Conservation (phyloP, 441 rosid species). For the Rhodomyrtus psidioides region DNA sequence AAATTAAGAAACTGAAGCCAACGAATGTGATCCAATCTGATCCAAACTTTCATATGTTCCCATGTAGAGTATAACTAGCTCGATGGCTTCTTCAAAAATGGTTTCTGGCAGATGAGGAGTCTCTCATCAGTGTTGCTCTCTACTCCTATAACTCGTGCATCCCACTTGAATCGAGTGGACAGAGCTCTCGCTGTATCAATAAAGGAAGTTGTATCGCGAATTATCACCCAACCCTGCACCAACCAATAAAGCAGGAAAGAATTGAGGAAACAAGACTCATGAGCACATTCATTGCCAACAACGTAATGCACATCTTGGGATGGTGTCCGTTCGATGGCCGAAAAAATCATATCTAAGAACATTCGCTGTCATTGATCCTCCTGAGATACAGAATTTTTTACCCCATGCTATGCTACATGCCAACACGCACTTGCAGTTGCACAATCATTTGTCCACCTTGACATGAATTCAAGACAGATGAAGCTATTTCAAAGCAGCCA, state of each 20-base stretch:
- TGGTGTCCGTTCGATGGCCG: not conserved
- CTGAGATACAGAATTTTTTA: not conserved
- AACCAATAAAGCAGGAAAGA: not conserved
- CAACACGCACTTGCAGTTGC: not conserved
- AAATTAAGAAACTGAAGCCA: conserved; percentile 12
- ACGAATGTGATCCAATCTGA: conserved; percentile 21
- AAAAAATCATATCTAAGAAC: not conserved
- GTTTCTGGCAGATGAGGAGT: conserved; percentile 95
- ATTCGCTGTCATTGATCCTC: not conserved
- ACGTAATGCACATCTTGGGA: not conserved
- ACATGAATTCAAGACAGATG: not conserved
- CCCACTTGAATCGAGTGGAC: conserved; percentile 79
- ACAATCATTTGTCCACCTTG: not conserved
- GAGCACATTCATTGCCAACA: not conserved
- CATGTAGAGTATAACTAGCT: conserved; percentile 23
- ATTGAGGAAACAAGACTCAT: not conserved
- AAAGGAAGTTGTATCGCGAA: conserved; percentile 73
- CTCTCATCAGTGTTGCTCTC: conserved; percentile 85
- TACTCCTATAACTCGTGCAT: conserved; percentile 75
- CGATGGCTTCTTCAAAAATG: conserved; percentile 63
- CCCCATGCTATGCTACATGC: not conserved
- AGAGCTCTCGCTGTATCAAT: conserved; percentile 76
- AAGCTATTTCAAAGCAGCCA: not conserved
- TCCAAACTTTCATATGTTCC: conserved; percentile 1
- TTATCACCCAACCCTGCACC: conserved; percentile 95